These are phyloP conservation scores for Hypericum perforatum DNA, from an alignment of 345 rosid genomes.

Conservation along the genomic window DNA sequence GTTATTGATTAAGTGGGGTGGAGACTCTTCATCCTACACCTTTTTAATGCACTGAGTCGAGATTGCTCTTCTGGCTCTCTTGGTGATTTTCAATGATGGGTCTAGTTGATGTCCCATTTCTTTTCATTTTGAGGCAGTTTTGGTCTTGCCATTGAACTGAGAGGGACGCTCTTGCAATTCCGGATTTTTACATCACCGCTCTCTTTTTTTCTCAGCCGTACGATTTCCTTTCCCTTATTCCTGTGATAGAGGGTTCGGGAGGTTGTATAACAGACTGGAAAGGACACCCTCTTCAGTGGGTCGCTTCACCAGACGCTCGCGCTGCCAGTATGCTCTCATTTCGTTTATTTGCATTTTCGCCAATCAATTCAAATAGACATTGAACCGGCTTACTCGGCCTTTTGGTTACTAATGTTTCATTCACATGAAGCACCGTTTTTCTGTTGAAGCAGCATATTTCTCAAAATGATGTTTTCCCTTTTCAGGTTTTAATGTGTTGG, in stretches of 20 bases:
- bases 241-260: conserved; percentile 88
- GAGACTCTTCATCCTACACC: too few species aligned
- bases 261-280: conserved; percentile 85
- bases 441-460: background rate
- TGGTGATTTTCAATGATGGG: too few species aligned
- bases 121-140: too few species aligned
- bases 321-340: conserved; percentile 41
- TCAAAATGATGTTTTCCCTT: background rate
- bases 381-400: background rate
- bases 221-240: conserved; percentile 80
- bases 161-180: too few species aligned
- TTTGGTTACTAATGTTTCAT: background rate
- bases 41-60: too few species aligned
- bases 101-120: too few species aligned
- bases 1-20: background rate
- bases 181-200: background rate
- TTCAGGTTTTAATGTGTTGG: conserved; percentile 71
- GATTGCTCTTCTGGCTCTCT: too few species aligned
- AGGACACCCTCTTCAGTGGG: conserved; percentile 61
- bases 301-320: conserved; percentile 51
- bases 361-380: background rate
- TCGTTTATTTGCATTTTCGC: background rate
- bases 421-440: background rate
- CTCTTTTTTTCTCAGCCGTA: conserved; percentile 47
- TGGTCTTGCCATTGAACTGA: too few species aligned